Evolutionary conservation across 1,139 yeast genomes (phyloP), one percentile per base, ranked within the genome.

Genomic region (Schizosaccharomyces versatilis): DNA sequence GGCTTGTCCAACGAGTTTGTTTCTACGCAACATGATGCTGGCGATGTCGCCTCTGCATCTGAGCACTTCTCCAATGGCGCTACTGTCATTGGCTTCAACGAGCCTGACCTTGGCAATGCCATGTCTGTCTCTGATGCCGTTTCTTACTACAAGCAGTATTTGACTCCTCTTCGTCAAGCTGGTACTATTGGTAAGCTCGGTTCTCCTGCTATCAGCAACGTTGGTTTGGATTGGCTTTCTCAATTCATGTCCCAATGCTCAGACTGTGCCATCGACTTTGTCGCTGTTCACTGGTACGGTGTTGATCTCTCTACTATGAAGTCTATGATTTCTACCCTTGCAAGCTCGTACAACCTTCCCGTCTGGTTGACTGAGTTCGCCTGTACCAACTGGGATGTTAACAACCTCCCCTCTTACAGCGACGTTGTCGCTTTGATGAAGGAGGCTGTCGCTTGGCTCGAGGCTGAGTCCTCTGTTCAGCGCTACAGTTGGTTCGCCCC

Each of bases 301-400:
- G 53, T 54, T 7, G 24, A 15, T 24, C 32, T 52, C 44, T 19
- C 39, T n/a, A 49, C 47, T n/a, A 38, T 55, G 41, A 39, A 55
- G 44, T 44, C 52, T n/a, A 53, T 51, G 39, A 47, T 55, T 39
- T 36, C 47, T 38, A 51, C 53, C 41, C 17, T 55, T n/a, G 52
- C 53, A 42, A 41, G 56, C 51, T 44, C 54, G 24, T 55, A 53
- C 47, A 38, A 36, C 12, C 12, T 24, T 15, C 55, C 55, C 32
- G 49, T 55, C 47, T 55, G 57, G 57, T 36, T 55, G 52, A 55
- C 56, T 39, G 57, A 55, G 38, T 42, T 55, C 38, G 57, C 57
- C 36, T 54, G 56, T 36, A 55, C 57, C 6, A 54, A 54, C 36
- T 55, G 57, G 57, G 42, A 39, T 36, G 54, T 52, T 19, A 51